These are phyloP conservation scores for Trypanosoma caninum DNA, from an alignment of 208 protist species.

Conservation along the genomic window DNA sequence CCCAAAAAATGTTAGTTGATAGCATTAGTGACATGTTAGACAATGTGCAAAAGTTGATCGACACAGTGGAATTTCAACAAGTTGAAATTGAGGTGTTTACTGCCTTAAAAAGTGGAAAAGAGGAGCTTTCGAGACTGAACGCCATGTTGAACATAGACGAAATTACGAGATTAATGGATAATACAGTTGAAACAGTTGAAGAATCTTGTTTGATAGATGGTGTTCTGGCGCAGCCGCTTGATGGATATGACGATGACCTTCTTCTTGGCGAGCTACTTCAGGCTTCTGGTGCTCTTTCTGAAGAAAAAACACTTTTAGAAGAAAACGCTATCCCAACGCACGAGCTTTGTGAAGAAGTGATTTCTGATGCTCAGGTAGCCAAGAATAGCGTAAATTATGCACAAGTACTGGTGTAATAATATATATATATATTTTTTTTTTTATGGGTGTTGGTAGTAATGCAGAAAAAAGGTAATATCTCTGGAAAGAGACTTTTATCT, in stretches of 20 bases:
- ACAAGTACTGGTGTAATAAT: conserved; percentile 4
- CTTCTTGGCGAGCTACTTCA: conserved; percentile 39
- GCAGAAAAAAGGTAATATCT: too few species aligned
- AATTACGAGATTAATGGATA: conserved; percentile 73
- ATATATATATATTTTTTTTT: not conserved
- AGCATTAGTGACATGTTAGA: conserved; percentile 67
- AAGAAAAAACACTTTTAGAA: not conserved
- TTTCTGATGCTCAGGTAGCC: not conserved
- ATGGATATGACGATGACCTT: conserved; percentile 53
- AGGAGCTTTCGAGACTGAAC: conserved; percentile 71
- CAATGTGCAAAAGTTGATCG: conserved; percentile 72
- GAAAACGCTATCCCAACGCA: conserved; percentile 9
- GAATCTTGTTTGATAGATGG: conserved; percentile 66
- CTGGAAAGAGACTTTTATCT: not conserved
- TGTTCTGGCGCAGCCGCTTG: conserved; percentile 51
- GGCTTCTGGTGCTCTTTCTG: not conserved
- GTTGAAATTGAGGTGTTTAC: conserved; percentile 70
- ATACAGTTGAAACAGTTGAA: conserved; percentile 66
- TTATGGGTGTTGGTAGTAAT: too few species aligned
- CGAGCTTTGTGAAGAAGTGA: not conserved
- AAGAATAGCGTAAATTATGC: not conserved
- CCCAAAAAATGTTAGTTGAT: conserved; percentile 52
- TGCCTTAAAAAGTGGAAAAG: conserved; percentile 67
- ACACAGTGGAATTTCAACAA: conserved; percentile 74
- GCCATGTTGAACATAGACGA: conserved; percentile 85